A percentile compares a stretch with the other conserved stretches of the same genome.
These are phyloP conservation scores for Kurtzmaniella natalensis DNA, from an alignment of 1,139 yeast genomes.

Conservation along the genomic window DNA sequence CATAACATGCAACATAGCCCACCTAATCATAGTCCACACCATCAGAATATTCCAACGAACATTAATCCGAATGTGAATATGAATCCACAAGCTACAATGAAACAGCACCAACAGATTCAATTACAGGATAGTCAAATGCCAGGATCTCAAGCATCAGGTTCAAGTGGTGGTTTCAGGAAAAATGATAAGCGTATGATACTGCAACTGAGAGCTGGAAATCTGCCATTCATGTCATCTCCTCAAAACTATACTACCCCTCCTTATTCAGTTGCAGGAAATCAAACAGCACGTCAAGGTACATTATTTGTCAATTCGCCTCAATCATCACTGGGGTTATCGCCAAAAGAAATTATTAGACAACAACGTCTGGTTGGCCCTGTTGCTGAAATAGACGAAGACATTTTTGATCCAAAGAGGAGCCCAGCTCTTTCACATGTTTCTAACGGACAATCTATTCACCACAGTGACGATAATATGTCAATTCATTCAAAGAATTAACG, in stretches of 20 bases:
- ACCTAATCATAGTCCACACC: no score
- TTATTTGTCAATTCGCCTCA: conserved; percentile 24
- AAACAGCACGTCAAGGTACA: conserved; percentile 7
- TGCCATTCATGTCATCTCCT: conserved; percentile 15
- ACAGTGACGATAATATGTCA: conserved; percentile 5
- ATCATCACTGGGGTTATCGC: conserved; percentile 31
- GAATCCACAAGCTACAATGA: no score
- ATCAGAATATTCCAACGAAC: no score
- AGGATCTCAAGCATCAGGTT: conserved; percentile 1
- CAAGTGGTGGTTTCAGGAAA: conserved; percentile 2
- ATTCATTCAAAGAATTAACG: conserved; percentile 3
- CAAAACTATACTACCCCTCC: conserved; percentile 13
- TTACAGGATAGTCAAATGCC: background rate
- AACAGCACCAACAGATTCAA: background rate
- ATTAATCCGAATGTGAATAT: no score
- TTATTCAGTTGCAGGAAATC: conserved; percentile 1
- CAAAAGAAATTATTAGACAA: conserved; percentile 23
- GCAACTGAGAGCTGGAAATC: conserved; percentile 2
- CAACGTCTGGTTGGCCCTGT: conserved; percentile 12
- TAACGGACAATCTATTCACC: conserved; percentile 1
- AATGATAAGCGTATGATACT: background rate
- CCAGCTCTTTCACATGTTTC: conserved; percentile 2
- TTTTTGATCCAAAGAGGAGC: background rate
- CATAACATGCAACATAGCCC: no score
- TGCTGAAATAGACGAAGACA: background rate